Conservation (phyloP, 257 asterid species). For the Gynochthodes officinalis region DNA sequence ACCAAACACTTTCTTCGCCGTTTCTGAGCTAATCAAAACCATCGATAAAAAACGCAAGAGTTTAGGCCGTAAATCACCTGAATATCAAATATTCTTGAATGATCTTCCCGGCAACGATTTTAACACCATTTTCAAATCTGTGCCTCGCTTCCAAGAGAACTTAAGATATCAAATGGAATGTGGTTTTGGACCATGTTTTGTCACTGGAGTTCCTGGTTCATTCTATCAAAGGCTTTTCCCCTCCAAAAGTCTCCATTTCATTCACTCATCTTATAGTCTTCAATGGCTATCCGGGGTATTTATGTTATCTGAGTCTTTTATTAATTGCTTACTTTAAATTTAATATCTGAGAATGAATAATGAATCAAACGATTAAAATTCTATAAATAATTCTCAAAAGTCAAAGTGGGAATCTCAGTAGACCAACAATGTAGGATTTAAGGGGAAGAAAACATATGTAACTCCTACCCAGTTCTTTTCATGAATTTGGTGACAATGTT, state of each 20-base stretch:
- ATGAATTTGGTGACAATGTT: too few species aligned
- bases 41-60: slow-evolving; percentile 2
- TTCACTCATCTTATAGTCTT: slow-evolving; percentile 68
- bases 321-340: too few species aligned
- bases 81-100: slow-evolving; percentile 45
- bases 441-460: too few species aligned
- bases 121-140: slow-evolving; percentile 45
- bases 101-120: slow-evolving; percentile 73
- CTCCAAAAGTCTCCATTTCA: slow-evolving; percentile 44
- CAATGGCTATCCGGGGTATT: slow-evolving; percentile 51
- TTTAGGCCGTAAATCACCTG: slow-evolving; percentile 30
- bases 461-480: too few species aligned
- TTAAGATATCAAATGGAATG: slow-evolving; percentile 26
- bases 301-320: too few species aligned
- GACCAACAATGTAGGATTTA: too few species aligned
- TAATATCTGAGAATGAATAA: too few species aligned
- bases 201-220: slow-evolving; percentile 55
- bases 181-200: slow-evolving; percentile 31
- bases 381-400: too few species aligned
- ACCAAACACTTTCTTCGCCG: slow-evolving; percentile 42
- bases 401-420: too few species aligned
- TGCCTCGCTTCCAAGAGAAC: slow-evolving; percentile 31
- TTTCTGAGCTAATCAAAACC: slow-evolving; percentile 20
- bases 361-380: too few species aligned
- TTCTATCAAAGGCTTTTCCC: slow-evolving; percentile 66